Conservation (phyloP, 495 filamentous ascomycete species). For the Xylaria nigripes region DNA sequence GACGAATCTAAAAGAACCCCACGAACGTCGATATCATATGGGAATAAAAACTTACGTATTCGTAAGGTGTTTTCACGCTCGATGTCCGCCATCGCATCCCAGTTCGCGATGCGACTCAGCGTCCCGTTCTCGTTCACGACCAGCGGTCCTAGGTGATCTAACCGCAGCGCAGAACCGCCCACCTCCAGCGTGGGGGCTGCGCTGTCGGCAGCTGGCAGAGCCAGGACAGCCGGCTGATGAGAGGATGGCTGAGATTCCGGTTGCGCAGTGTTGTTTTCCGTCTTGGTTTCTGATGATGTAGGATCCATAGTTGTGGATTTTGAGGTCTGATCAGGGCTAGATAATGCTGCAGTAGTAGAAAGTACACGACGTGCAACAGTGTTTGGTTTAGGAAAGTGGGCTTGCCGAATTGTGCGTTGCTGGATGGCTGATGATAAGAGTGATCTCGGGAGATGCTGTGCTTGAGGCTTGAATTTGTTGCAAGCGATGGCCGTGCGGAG, state of each 20-base stretch:
- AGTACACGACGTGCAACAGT: neutral
- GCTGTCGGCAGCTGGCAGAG: conserved; percentile 12
- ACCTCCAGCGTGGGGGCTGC: conserved; percentile 35
- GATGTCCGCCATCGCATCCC: conserved; percentile 55
- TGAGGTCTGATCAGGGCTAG: neutral
- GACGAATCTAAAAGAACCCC: too few species aligned
- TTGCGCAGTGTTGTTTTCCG: neutral
- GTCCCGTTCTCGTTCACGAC: conserved; percentile 62
- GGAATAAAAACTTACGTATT: conserved; percentile 21
- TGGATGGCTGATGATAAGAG: neutral
- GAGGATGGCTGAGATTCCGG: conserved; percentile 1
- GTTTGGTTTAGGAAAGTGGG: neutral
- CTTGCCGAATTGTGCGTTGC: neutral
- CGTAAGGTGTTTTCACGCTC: conserved; percentile 55
- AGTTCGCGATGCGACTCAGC: conserved; percentile 57
- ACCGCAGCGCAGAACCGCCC: conserved; percentile 38
- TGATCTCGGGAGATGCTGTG: conserved; percentile 1
- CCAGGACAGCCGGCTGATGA: conserved; percentile 12
- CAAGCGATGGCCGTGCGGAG: neutral
- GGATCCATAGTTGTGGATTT: conserved; percentile 2
- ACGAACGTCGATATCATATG: too few species aligned
- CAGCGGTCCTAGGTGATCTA: conserved; percentile 57
- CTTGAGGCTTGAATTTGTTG: neutral
- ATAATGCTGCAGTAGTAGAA: neutral
- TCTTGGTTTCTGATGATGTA: neutral